Percentiles rank a stretch among this genome's conserved stretches.
phyloP scores from a whole-genome alignment of 2,329 filamentous ascomycete species.

The Neofusicoccum parvum region DNA sequence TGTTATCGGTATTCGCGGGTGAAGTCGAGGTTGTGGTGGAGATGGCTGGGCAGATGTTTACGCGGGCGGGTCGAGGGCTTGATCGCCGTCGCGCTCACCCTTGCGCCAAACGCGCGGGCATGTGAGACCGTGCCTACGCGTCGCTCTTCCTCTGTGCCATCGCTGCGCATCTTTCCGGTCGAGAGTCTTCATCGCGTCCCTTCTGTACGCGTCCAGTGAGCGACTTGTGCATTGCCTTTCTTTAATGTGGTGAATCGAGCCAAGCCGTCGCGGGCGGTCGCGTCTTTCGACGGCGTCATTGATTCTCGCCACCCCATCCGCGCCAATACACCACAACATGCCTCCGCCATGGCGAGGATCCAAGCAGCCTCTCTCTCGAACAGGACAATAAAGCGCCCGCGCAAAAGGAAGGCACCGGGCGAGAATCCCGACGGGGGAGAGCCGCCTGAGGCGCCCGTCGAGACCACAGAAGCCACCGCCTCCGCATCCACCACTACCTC shows the following conservation, averaged over 20 bases:
- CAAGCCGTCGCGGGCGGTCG: conserved; percentile 11
- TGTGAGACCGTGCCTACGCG: conserved; percentile 5
- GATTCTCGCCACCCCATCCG: neutral
- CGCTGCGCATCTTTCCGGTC: neutral
- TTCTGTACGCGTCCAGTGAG: no score
- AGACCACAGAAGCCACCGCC: conserved; percentile 11
- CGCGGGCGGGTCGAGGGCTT: neutral
- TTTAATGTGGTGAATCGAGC: neutral
- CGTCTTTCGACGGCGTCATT: conserved; percentile 14
- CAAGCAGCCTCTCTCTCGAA: conserved; percentile 50
- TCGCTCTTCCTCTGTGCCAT: neutral
- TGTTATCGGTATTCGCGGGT: no score
- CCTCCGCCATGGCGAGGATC: conserved; percentile 38
- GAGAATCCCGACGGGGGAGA: conserved; percentile 24
- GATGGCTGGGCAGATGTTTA: neutral
- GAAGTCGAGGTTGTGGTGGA: no score
- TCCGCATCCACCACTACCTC: conserved; percentile 41
- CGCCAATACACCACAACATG: conserved; percentile 1
- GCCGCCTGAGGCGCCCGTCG: conserved; percentile 20
- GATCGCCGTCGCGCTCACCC: neutral
- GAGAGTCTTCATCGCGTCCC: no score
- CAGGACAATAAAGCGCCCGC: conserved; percentile 47
- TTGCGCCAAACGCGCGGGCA: conserved; percentile 2
- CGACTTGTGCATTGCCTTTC: neutral
- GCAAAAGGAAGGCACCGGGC: conserved; percentile 41